Evolutionary conservation across 768 basidiomycete genomes (phyloP).

Genomic region (Amanita jacksonii): DNA sequence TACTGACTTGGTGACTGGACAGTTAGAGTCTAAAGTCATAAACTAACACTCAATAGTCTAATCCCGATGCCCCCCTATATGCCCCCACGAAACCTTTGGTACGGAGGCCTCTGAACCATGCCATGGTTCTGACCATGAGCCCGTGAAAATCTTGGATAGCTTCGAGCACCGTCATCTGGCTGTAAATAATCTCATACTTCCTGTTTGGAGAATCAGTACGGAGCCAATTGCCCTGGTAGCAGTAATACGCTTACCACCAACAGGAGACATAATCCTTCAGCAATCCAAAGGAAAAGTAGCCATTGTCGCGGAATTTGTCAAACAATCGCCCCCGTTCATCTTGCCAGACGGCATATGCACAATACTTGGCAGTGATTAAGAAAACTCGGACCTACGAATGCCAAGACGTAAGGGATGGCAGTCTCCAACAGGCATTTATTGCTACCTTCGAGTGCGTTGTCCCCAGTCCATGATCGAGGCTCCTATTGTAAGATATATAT

Average conservation of each 20-base stretch:
- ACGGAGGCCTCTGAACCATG: slow-evolving; percentile 60
- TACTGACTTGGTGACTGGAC: too few relatives aligned
- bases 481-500: slow-evolving; percentile 32
- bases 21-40: too few relatives aligned
- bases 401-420: slow-evolving; percentile 3
- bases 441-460: slow-evolving; percentile 78
- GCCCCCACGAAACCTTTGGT: slow-evolving; percentile 56
- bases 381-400: slow-evolving; percentile 69
- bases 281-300: slow-evolving; percentile 39
- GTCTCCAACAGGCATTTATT: not conserved
- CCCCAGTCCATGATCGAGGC: slow-evolving; percentile 73
- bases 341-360: slow-evolving; percentile 69
- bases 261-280: slow-evolving; percentile 40
- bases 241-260: slow-evolving; percentile 56
- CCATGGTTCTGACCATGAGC: slow-evolving; percentile 38
- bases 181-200: slow-evolving; percentile 48
- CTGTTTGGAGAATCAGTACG: slow-evolving; percentile 24
- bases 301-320: slow-evolving; percentile 36
- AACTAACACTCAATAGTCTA: slow-evolving; percentile 23
- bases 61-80: slow-evolving; percentile 61
- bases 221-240: not conserved
- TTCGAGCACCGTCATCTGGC: slow-evolving; percentile 44
- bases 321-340: slow-evolving; percentile 47
- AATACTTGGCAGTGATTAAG: slow-evolving; percentile 85
- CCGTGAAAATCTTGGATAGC: slow-evolving; percentile 55